Base-by-base conservation (phyloP, 106 monocot genomes). In the Apostasia ramifera region DNA sequence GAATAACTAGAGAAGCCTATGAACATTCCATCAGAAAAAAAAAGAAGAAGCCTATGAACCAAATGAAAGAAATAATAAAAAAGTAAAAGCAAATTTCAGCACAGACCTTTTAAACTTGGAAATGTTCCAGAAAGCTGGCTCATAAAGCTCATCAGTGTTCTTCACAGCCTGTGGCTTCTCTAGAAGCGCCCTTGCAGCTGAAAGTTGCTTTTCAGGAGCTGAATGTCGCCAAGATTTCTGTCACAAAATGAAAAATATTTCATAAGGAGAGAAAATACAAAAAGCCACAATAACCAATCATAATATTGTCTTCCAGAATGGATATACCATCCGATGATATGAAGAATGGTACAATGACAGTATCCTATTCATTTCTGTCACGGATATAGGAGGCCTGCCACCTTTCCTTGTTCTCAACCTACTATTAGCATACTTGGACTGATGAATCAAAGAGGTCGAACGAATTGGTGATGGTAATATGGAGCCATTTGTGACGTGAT, bases 71-170 rank as follows among this genome's bases (percentile, higher is more conserved):
- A 2, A 52, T 52, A 10, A 52, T 52, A 52, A 7, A 5, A 52
- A 7, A 52, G 8, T 7, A 52, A 5, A 52, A 52, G 2, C 51
- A 7, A 52, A 1, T 7, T 52, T 52, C 26, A 26, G 26, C 26
- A 26, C 26, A 26, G 49, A 82, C 89, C 82, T 85, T 80, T 63
- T 73, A 66, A 89, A 89, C 44, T 9, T 83, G 41, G 89, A 89
- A 50, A 89, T 57, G 40, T 85, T 89, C 61, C 82, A 58, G 63
- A 83, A 91, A 68, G 70, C 65, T 47, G 87, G 85, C 26, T 53
- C 57, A 70, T 84, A 75, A 53, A 91, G 87, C 56, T 80, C 61
- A 26, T 42, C 61, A 60, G 83, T 77, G 47, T 39, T 67, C 47
- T 43, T 78, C 54, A 84, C 63, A 5, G 47, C 9, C 0, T 78